These are phyloP conservation scores for Aquilaria malaccensis DNA, from an alignment of 345 rosid genomes.

Conservation along the genomic window DNA sequence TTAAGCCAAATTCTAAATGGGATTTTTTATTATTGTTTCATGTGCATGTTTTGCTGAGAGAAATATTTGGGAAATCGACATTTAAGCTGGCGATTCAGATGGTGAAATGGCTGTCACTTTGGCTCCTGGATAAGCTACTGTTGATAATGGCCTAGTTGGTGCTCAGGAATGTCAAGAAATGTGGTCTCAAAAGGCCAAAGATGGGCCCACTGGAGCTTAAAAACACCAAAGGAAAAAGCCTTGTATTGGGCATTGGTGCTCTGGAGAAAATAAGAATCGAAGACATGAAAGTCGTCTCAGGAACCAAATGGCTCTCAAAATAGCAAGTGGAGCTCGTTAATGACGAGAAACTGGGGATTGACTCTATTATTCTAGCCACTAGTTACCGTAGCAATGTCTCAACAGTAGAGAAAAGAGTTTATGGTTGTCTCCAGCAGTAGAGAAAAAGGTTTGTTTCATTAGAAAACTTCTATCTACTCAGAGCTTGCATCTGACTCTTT, in stretches of 20 bases:
- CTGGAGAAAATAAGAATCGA: conserved; percentile 60
- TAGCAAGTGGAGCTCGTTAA: conserved; percentile 53
- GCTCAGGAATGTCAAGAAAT: conserved; percentile 48
- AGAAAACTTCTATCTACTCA: too few relatives aligned
- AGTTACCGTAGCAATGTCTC: conserved; percentile 76
- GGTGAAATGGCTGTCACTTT: conserved; percentile 65
- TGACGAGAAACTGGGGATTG: conserved; percentile 47
- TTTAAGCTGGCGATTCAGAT: conserved; percentile 48
- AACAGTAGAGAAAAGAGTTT: too few relatives aligned
- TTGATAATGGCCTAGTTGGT: conserved; percentile 44
- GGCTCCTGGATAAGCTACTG: conserved; percentile 68
- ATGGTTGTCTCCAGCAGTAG: too few relatives aligned
- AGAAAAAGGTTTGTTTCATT: too few relatives aligned
- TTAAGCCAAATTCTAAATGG: conserved; percentile 3
- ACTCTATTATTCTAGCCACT: conserved; percentile 64
- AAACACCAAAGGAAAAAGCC: conserved; percentile 57
- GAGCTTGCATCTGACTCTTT: too few relatives aligned
- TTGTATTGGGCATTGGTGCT: conserved; percentile 78
- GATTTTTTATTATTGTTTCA: conserved; percentile 7
- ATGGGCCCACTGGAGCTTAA: conserved; percentile 68
- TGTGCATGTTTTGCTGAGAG: conserved; percentile 68
- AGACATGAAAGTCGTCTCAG: conserved; percentile 61
- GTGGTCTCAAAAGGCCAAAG: conserved; percentile 58
- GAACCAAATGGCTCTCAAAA: conserved; percentile 45
- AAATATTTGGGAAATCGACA: conserved; percentile 53